These are phyloP conservation scores for Pleurotus citrinopileatus DNA, from an alignment of 768 basidiomycete genomes.

Conservation along the genomic window DNA sequence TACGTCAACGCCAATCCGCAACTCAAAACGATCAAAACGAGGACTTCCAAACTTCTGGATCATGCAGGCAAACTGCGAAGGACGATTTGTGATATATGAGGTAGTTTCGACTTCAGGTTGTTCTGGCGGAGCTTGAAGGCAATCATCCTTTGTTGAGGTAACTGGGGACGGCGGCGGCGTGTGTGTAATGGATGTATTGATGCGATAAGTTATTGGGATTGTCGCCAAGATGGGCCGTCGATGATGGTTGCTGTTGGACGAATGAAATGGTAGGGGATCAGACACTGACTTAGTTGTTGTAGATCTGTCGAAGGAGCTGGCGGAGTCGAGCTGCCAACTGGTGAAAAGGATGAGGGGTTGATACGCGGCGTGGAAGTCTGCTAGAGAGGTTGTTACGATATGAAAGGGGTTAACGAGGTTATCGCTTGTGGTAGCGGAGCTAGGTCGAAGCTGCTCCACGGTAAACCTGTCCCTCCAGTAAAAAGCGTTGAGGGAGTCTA, in stretches of 20 bases:
- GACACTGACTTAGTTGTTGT: too few relatives aligned
- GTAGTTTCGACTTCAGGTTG: neutral
- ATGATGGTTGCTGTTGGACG: conserved; percentile 21
- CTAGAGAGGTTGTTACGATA: conserved; percentile 46
- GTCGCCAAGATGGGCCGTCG: neutral
- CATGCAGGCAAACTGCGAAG: conserved; percentile 1
- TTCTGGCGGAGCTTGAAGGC: too few relatives aligned
- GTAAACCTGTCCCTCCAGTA: conserved; percentile 76
- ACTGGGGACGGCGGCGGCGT: neutral
- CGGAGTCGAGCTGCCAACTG: conserved; percentile 52
- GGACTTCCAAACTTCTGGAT: neutral
- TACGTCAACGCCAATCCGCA: neutral
- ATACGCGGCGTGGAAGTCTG: conserved; percentile 45
- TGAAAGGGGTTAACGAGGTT: conserved; percentile 32
- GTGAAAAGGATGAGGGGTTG: conserved; percentile 52
- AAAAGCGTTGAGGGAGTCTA: conserved; percentile 77
- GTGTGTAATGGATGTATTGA: neutral
- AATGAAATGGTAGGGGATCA: conserved; percentile 57
- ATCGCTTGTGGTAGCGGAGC: conserved; percentile 12
- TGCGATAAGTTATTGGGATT: conserved; percentile 4
- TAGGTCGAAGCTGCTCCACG: conserved; percentile 46
- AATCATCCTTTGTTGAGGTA: neutral
- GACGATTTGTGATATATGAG: neutral
- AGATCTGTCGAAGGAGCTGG: conserved; percentile 12
- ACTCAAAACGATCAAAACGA: neutral